phyloP scores from a whole-genome alignment of 176 grass and related monocot species.

The Oryza meridionalis region DNA sequence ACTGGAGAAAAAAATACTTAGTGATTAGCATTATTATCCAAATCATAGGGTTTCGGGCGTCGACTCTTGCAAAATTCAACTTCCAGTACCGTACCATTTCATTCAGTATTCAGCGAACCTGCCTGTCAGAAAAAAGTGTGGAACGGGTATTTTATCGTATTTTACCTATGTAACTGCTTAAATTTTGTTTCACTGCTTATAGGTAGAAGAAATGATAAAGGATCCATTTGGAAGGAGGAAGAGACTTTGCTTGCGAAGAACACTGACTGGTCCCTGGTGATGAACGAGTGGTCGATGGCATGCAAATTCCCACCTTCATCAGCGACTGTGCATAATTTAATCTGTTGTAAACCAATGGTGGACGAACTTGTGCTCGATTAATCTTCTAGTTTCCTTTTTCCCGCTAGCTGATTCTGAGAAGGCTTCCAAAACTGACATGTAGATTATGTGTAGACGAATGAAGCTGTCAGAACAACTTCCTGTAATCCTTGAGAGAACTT shows the following conservation, averaged over 20 bases:
- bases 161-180: background rate
- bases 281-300: slow-evolving; percentile 6
- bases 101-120: background rate
- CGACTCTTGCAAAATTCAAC: background rate
- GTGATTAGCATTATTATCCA: background rate
- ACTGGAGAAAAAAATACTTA: background rate
- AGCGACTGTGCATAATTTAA: slow-evolving; percentile 39
- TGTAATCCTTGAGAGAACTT: slow-evolving; percentile 25
- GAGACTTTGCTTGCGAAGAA: slow-evolving; percentile 76
- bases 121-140: background rate
- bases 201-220: slow-evolving; percentile 53
- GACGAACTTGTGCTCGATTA: slow-evolving; percentile 22
- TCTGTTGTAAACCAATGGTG: slow-evolving; percentile 27
- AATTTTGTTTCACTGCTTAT: background rate
- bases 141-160: background rate
- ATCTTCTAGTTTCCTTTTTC: slow-evolving; percentile 23
- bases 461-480: slow-evolving; percentile 13
- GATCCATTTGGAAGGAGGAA: slow-evolving; percentile 59
- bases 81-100: background rate
- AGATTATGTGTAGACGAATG: slow-evolving; percentile 32
- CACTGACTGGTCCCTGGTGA: slow-evolving; percentile 81
- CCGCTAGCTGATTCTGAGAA: background rate
- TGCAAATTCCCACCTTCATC: background rate
- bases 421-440: slow-evolving; percentile 33
- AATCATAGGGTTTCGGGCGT: background rate